Evolutionary conservation across 129 eudicot genomes (phyloP), one percentile per base, ranked within the genome.

Genomic region (Ambrosia artemisiifolia): DNA sequence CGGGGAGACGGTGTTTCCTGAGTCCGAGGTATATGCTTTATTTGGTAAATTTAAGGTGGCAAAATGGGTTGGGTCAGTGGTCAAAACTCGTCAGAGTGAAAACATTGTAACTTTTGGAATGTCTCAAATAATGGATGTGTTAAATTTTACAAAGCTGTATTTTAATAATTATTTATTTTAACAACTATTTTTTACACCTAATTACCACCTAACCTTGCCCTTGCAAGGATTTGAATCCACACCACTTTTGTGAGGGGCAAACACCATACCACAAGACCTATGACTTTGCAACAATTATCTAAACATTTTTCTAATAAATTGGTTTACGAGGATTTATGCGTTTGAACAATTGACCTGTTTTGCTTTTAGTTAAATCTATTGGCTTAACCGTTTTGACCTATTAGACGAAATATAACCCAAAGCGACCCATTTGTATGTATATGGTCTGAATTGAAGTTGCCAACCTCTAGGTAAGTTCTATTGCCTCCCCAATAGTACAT

Each of bases 1-100:
- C 33, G 96, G 95, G 54, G 96, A 94, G 74, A 94, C 95, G 1
- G 87, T 94, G 44, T 94, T 87, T 69, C 98, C 97, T 5, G 42
- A 72, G 57, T 79, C 88, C 20, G 91, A 86, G 85, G 97, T 91
- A 73, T 91, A 70, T 42, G 40, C 43, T 66, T 44, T 33, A 42
- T 40, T 70, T 55, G 42, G 35, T 63, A 32, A 11, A 12, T 7
- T 57, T 6, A 19, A 30, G 32, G 10, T 48, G 46, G 33, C 24
- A 16, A 20, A 51, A 34, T 13, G 17, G 34, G 62, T 48, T 11
- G 43, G 48, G 34, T 50, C 16, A 69, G 2, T 10, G 42, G 48
- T 69, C 11, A 50, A 68, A 68, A 49, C 3, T 6, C 28, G 70
- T 68, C 12, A 30, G 16, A 43, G 47, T 49, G 3, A 18, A 50